Evolutionary conservation across 257 asterid genomes (phyloP).

Genomic region (Fraxinus excelsior): DNA sequence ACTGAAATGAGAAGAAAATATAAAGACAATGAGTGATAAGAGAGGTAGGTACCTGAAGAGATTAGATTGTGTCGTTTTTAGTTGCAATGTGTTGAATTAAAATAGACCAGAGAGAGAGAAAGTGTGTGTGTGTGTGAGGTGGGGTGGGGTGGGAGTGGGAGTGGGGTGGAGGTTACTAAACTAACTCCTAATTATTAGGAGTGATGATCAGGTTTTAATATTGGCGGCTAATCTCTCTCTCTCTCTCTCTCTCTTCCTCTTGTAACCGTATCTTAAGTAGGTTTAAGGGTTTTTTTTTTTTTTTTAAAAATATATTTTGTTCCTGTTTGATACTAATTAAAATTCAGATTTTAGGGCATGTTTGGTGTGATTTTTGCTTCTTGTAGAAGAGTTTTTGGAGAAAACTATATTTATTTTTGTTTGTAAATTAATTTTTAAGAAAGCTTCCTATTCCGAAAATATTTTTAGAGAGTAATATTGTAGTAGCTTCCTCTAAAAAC

Average conservation of each 20-base stretch:
- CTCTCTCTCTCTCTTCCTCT: background rate
- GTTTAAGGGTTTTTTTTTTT: too few relatives aligned
- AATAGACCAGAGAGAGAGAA: background rate
- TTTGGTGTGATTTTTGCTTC: too few relatives aligned
- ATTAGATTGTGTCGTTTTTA: background rate
- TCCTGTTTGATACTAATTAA: too few relatives aligned
- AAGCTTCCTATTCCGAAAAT: too few relatives aligned
- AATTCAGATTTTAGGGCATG: too few relatives aligned
- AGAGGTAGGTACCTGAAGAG: background rate
- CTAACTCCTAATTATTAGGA: constrained; percentile 2
- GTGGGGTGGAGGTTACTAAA: background rate
- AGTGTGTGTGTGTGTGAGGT: too few relatives aligned
- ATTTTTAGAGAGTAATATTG: too few relatives aligned
- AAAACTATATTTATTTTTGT: too few relatives aligned
- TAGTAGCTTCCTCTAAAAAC: too few relatives aligned
- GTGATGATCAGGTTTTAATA: background rate
- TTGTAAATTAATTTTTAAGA: too few relatives aligned
- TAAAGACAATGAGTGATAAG: background rate
- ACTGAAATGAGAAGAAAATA: background rate
- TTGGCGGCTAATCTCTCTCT: background rate
- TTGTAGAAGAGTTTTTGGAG: too few relatives aligned
- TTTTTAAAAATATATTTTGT: too few relatives aligned
- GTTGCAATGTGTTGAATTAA: constrained; percentile 1
- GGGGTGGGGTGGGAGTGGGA: background rate
- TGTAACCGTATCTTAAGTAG: background rate